These are phyloP conservation scores for Spathaspora gorwiae DNA, from an alignment of 805 yeast species.

Conservation along the genomic window DNA sequence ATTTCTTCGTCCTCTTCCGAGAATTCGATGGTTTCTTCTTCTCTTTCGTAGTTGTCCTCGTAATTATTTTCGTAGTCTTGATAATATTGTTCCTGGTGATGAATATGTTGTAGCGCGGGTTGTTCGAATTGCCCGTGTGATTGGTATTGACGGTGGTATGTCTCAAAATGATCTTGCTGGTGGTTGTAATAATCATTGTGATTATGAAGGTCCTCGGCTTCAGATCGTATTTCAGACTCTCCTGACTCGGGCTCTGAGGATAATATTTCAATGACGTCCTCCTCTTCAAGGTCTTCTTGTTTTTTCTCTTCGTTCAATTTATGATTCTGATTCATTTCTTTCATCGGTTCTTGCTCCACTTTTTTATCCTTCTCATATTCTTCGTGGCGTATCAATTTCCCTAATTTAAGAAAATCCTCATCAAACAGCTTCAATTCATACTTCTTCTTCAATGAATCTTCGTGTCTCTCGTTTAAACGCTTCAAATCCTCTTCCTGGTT, in stretches of 20 bases:
- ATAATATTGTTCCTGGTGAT: neutral
- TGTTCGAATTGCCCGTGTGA: slow-evolving; percentile 2
- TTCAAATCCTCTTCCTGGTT: slow-evolving; percentile 15
- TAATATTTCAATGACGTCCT: slow-evolving; percentile 41
- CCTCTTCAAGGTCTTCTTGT: slow-evolving; percentile 44
- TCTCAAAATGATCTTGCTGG: neutral
- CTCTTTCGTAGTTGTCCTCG: slow-evolving; percentile 48
- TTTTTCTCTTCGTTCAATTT: slow-evolving; percentile 25
- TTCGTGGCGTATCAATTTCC: slow-evolving; percentile 1
- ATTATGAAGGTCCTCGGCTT: neutral
- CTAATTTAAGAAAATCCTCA: slow-evolving; percentile 11
- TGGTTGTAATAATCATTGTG: neutral
- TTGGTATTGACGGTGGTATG: too few relatives aligned
- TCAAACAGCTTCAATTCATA: slow-evolving; percentile 18
- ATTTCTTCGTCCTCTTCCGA: neutral
- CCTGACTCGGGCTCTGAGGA: slow-evolving; percentile 5
- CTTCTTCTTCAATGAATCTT: slow-evolving; percentile 18
- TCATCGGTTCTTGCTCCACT: slow-evolving; percentile 3
- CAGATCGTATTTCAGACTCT: neutral
- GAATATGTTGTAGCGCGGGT: neutral
- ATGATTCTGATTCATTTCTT: slow-evolving; percentile 7
- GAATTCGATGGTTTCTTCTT: slow-evolving; percentile 13
- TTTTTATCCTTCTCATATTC: slow-evolving; percentile 10
- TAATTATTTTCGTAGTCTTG: slow-evolving; percentile 8
- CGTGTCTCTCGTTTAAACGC: slow-evolving; percentile 13